phyloP scores from a whole-genome alignment of 768 basidiomycete genomes.

The Roridomyces roridus region DNA sequence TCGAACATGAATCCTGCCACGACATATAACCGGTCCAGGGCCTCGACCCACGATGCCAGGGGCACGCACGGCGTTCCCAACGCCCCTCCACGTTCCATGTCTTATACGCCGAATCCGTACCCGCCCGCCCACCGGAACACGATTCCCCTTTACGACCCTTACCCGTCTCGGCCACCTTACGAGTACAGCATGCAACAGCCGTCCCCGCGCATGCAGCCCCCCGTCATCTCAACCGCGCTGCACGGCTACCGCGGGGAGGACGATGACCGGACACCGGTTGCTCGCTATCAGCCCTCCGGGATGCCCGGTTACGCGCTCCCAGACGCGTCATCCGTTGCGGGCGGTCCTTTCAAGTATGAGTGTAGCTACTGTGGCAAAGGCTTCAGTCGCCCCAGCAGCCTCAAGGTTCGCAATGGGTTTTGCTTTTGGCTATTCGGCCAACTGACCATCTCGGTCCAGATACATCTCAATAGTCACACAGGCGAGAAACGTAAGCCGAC shows the following conservation, averaged over 20 bases:
- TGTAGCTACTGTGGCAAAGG: conserved; percentile 82
- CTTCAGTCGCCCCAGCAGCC: conserved; percentile 83
- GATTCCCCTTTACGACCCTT: conserved; percentile 11
- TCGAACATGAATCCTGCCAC: conserved; percentile 5
- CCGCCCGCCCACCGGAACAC: conserved; percentile 1
- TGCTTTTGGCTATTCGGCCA: conserved; percentile 3
- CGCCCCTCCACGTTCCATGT: conserved; percentile 19
- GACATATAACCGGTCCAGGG: conserved; percentile 12
- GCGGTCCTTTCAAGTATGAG: conserved; percentile 63
- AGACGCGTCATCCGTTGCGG: conserved; percentile 15
- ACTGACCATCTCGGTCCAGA: conserved; percentile 49
- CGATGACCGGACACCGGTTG: conserved; percentile 43
- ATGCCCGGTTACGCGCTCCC: conserved; percentile 19
- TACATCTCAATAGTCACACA: conserved; percentile 85
- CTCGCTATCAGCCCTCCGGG: conserved; percentile 28
- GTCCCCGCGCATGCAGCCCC: conserved; percentile 3
- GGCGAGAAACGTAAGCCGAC: conserved; percentile 78
- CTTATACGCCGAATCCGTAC: conserved; percentile 13
- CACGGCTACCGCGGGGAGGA: conserved; percentile 32
- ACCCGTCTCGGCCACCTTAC: conserved; percentile 1
- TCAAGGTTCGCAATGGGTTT: conserved; percentile 58
- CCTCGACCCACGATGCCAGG: conserved; percentile 7
- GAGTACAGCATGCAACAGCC: conserved; percentile 13
- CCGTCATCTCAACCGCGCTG: conserved; percentile 13
- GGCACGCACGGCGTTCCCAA: conserved; percentile 2